A percentile compares a stretch with the other conserved stretches of the same genome.
phyloP scores from a whole-genome alignment of 441 rosid species.

The Gossypium trilobum region DNA sequence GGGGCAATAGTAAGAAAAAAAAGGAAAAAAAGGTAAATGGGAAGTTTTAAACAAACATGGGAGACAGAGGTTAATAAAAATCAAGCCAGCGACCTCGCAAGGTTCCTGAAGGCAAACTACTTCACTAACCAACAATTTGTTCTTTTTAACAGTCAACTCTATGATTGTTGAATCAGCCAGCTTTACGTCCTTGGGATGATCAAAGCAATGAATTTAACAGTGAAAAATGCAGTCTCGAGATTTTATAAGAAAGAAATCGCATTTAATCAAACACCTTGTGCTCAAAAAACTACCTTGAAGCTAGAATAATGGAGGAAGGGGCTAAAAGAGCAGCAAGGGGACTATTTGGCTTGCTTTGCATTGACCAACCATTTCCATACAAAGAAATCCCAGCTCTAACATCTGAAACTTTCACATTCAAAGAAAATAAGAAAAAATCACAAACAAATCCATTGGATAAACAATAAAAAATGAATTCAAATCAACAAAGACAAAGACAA shows the following conservation, averaged over 20 bases:
- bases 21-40: too few species aligned
- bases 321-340: slow-evolving; percentile 33
- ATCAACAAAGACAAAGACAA: not conserved
- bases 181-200: not conserved
- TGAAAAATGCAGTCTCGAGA: not conserved
- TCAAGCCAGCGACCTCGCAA: too few species aligned
- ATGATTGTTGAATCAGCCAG: not conserved
- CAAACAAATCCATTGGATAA: not conserved
- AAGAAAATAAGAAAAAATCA: not conserved
- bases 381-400: slow-evolving; percentile 25
- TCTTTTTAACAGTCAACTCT: not conserved
- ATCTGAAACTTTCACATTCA: slow-evolving; percentile 29
- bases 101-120: not conserved
- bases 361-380: slow-evolving; percentile 27
- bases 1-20: too few species aligned
- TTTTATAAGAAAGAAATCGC: not conserved
- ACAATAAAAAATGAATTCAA: not conserved
- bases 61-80: too few species aligned
- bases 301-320: slow-evolving; percentile 15
- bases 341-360: slow-evolving; percentile 26
- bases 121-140: not conserved
- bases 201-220: not conserved
- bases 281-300: slow-evolving; percentile 40
- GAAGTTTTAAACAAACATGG: too few species aligned
- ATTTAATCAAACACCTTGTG: slow-evolving; percentile 1